These are phyloP conservation scores for Phytophthora hybrid DNA, from an alignment of 352 stramenopile genomes.

Conservation along the genomic window DNA sequence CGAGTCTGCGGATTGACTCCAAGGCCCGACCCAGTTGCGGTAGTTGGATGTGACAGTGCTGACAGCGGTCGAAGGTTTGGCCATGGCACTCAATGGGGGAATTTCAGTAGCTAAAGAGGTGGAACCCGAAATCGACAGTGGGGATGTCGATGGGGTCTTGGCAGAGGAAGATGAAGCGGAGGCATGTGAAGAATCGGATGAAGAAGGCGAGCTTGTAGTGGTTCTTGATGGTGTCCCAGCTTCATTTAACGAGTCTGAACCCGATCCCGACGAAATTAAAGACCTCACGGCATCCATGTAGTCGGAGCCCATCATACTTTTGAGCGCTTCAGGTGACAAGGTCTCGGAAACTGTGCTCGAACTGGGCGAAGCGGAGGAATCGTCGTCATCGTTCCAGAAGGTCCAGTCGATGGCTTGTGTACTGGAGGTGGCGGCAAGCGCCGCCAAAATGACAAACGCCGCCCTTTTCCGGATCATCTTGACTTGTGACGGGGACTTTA, in stretches of 20 bases:
- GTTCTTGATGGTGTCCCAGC: not conserved
- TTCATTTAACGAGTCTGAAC: not conserved
- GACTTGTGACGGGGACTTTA: constrained; percentile 3
- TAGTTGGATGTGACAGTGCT: constrained; percentile 22
- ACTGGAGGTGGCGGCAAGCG: constrained; percentile 19
- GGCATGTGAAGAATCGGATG: not conserved
- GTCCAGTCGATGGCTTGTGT: constrained; percentile 42
- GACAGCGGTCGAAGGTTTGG: constrained; percentile 26
- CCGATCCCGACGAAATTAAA: constrained; percentile 25
- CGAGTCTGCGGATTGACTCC: constrained; percentile 33
- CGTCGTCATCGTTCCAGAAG: constrained; percentile 42
- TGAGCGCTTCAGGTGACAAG: constrained; percentile 34
- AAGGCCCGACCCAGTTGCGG: constrained; percentile 54
- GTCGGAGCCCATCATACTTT: constrained; percentile 35
- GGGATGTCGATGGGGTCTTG: not conserved
- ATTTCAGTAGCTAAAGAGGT: constrained; percentile 11
- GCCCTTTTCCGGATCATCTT: constrained; percentile 29
- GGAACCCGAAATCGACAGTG: not conserved
- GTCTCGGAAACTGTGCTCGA: constrained; percentile 12
- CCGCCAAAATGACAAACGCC: constrained; percentile 12
- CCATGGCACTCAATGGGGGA: constrained; percentile 15
- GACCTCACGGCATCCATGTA: constrained; percentile 36
- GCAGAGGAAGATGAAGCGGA: not conserved
- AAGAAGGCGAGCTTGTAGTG: not conserved
- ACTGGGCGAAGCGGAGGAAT: constrained; percentile 12